phyloP scores from a whole-genome alignment of 2,329 filamentous ascomycete species.

The Fusarium neocosmosporiellum region DNA sequence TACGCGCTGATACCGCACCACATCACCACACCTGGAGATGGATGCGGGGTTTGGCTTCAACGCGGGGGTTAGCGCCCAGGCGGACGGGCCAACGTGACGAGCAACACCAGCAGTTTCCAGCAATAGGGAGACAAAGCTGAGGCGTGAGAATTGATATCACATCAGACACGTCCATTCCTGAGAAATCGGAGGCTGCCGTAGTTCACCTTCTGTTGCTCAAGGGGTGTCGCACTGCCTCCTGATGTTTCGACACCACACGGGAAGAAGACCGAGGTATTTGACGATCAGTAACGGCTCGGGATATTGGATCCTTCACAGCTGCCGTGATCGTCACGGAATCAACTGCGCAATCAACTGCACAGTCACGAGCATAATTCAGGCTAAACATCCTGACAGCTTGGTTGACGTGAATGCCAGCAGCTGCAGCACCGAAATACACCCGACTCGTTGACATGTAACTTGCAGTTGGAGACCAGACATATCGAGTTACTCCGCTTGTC shows the following conservation, averaged over 20 bases:
- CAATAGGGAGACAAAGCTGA: neutral
- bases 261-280: slow-evolving; percentile 38
- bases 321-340: slow-evolving; percentile 26
- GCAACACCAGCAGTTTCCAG: slow-evolving; percentile 4
- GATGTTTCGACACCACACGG: slow-evolving; percentile 17
- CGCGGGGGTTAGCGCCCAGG: slow-evolving; percentile 44
- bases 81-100: slow-evolving; percentile 40
- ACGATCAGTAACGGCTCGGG: slow-evolving; percentile 24
- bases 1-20: slow-evolving; percentile 46
- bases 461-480: slow-evolving; percentile 3
- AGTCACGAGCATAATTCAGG: slow-evolving; percentile 24
- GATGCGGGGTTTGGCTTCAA: slow-evolving; percentile 45
- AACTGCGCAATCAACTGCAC: slow-evolving; percentile 7
- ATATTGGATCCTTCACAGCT: slow-evolving; percentile 30
- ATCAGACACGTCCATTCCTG: slow-evolving; percentile 31
- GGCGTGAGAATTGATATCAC: slow-evolving; percentile 32
- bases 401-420: slow-evolving; percentile 5
- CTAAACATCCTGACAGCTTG: slow-evolving; percentile 6
- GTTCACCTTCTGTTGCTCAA: slow-evolving; percentile 5
- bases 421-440: slow-evolving; percentile 6
- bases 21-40: slow-evolving; percentile 31
- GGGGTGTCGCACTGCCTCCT: slow-evolving; percentile 23
- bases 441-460: slow-evolving; percentile 7
- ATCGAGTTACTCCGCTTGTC: slow-evolving; percentile 1
- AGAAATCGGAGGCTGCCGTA: slow-evolving; percentile 32